phyloP scores from a whole-genome alignment of 2,329 filamentous ascomycete species.

The Talaromyces sp. region DNA sequence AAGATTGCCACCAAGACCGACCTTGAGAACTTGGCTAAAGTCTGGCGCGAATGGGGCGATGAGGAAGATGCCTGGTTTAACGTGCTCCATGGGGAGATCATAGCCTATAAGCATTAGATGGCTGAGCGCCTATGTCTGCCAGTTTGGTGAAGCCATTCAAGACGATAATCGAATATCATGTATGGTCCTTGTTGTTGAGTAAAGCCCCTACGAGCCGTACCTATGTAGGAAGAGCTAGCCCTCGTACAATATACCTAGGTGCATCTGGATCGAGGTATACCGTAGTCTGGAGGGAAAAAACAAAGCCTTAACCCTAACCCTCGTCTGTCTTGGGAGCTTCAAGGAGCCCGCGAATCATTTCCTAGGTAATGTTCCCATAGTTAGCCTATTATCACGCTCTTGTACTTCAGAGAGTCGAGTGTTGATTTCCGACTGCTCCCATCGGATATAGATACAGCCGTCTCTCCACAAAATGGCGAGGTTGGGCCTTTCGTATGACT shows the following conservation, averaged over 20 bases:
- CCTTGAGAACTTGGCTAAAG: conserved; percentile 8
- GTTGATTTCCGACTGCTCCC: neutral
- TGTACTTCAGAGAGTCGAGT: too few relatives aligned
- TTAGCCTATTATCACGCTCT: neutral
- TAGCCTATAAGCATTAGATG: conserved; percentile 16
- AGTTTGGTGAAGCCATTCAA: neutral
- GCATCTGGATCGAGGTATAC: too few relatives aligned
- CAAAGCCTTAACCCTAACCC: neutral
- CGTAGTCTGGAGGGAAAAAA: neutral
- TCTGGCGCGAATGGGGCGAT: conserved; percentile 16
- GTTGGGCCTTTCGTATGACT: neutral
- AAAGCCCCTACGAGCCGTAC: neutral
- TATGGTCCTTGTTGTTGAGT: neutral
- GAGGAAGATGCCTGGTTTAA: conserved; percentile 19
- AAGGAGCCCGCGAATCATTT: neutral
- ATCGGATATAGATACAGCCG: conserved; percentile 4
- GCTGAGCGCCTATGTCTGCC: neutral
- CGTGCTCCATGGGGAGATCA: conserved; percentile 18
- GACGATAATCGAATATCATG: neutral
- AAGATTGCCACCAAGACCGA: conserved; percentile 14
- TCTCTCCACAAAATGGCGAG: conserved; percentile 3
- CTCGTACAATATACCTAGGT: too few relatives aligned
- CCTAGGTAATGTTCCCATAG: neutral
- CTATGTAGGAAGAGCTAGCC: neutral
- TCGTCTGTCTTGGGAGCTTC: neutral